These are phyloP conservation scores for Botryosphaeria agaves DNA, from an alignment of 2,329 filamentous ascomycete species.

Conservation along the genomic window DNA sequence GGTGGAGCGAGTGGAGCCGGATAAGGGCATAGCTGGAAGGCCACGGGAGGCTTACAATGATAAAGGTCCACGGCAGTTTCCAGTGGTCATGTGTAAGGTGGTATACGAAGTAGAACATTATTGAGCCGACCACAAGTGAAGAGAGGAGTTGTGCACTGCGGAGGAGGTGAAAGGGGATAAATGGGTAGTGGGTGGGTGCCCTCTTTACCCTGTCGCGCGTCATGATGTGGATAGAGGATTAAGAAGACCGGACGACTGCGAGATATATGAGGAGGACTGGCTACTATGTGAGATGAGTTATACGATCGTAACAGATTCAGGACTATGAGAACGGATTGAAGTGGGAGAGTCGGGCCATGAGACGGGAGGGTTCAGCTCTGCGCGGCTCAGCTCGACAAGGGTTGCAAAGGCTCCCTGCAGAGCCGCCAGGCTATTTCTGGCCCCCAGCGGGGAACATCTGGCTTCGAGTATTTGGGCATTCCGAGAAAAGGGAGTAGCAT, in stretches of 20 bases:
- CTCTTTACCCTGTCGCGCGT: conserved; percentile 7
- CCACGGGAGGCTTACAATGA: conserved; percentile 25
- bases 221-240: not conserved
- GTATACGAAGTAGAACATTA: conserved; percentile 38
- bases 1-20: not conserved
- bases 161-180: conserved; percentile 23
- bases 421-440: no score
- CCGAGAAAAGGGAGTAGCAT: no score
- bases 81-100: conserved; percentile 34
- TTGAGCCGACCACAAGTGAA: conserved; percentile 31
- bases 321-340: not conserved
- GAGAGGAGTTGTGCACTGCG: conserved; percentile 24
- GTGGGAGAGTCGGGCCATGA: not conserved
- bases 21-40: not conserved
- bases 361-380: not conserved
- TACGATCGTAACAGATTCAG: not conserved
- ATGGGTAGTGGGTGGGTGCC: conserved; percentile 25
- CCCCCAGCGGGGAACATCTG: no score
- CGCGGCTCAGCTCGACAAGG: no score
- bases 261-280: not conserved
- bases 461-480: no score
- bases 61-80: conserved; percentile 40
- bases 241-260: not conserved
- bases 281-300: not conserved
- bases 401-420: no score